Percentiles rank a stretch among this genome's conserved stretches.
Conservation (phyloP, 345 rosid species). For the Aurinia saxatilis region DNA sequence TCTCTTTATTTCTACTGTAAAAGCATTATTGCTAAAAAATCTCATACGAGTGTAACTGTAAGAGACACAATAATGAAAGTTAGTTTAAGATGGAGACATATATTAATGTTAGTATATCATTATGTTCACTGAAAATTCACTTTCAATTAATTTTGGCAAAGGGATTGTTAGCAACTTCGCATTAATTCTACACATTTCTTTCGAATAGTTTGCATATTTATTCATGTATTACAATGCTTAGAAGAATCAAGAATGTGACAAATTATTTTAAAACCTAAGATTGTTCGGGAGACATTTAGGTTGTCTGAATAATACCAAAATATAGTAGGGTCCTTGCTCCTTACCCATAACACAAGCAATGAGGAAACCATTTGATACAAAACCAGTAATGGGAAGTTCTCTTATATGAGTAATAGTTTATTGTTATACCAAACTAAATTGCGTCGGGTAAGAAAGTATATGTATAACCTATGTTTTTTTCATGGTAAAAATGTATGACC, state of each 20-base stretch:
- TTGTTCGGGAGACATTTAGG: background rate
- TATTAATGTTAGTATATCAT: background rate
- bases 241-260: background rate
- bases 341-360: slow-evolving; percentile 2
- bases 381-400: slow-evolving; percentile 11
- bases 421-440: slow-evolving; percentile 1
- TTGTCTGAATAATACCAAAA: background rate
- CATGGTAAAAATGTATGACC: no score
- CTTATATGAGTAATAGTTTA: background rate
- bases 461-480: no score
- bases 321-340: slow-evolving; percentile 1
- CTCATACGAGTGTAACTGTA: no score
- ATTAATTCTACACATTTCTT: slow-evolving; percentile 3
- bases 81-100: no score
- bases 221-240: background rate
- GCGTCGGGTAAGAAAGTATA: background rate
- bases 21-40: no score
- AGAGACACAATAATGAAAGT: no score
- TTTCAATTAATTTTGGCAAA: background rate
- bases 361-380: slow-evolving; percentile 11
- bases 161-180: background rate
- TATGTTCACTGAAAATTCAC: background rate
- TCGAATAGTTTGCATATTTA: background rate
- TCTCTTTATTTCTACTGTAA: no score
- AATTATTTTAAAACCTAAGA: background rate